Conservation (phyloP, 164 flowering plant species). For the Magnolia changhungtana region DNA sequence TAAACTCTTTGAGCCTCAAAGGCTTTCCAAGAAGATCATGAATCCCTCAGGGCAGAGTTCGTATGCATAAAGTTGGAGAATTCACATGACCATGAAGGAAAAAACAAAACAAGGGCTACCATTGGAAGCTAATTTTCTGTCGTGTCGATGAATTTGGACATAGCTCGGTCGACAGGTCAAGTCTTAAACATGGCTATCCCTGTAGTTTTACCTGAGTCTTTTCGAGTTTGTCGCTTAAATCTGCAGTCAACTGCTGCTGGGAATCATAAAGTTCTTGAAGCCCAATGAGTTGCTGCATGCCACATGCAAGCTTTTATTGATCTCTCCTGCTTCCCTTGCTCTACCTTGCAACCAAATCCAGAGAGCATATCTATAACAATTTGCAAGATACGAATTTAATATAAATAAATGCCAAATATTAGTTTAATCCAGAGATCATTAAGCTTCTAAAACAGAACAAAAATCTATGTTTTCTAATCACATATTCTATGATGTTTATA, state of each 20-base stretch:
- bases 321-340: constrained; percentile 95
- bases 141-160: neutral
- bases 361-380: neutral
- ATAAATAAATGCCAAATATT: neutral
- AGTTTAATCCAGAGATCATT: neutral
- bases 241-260: constrained; percentile 68
- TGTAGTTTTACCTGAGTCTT: constrained; percentile 46
- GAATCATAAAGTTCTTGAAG: constrained; percentile 73
- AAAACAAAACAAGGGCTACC: no score
- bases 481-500: no score
- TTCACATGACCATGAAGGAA: no score
- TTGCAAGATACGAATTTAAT: neutral
- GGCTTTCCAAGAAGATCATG: no score
- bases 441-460: no score
- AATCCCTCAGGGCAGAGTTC: no score
- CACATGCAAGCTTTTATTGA: constrained; percentile 57
- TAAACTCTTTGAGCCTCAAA: no score
- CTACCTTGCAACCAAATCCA: constrained; percentile 45
- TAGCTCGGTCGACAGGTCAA: neutral
- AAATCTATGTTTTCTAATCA: no score
- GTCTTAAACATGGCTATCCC: neutral
- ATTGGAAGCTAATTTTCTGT: no score
- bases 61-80: no score
- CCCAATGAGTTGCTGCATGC: constrained; percentile 67
- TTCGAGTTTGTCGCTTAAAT: constrained; percentile 70